Base-by-base conservation (phyloP, 1,139 yeast species). In the Diutina rugosa region DNA sequence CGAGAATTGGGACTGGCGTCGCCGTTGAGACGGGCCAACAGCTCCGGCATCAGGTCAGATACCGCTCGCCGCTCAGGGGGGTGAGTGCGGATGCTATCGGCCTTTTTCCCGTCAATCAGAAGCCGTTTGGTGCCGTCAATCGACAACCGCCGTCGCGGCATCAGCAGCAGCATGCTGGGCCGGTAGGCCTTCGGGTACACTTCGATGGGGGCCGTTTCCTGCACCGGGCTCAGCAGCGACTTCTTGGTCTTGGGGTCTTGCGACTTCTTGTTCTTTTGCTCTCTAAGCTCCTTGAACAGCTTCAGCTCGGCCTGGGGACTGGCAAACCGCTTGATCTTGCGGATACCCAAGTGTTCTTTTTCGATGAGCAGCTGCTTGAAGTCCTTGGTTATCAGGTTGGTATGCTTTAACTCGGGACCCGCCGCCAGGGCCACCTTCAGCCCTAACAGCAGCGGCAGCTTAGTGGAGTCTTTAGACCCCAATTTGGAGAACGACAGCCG, bases 1-100 rank as follows among this genome's bases (percentile, higher is more conserved):
- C 77, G 66, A 35, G 73, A 51, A 6, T 46, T 51, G 26, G 44
- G 45, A 10, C 46, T 49, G 6, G 54, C 56, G 10, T 56, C 57
- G 5, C 44, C 56, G 16, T 47, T 35, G n/a, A 55, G 21, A 26
- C 46, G 26, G 8, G 26, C 26, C 46, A 18, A 18, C 46, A 44
- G 46, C 26, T 44, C 46, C 21, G 46, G 46, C 46, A 44, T n/a
- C 46, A n/a, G 46, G 26, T 44, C 26, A 21, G 26, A 44, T 2
- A 18, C 26, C 12, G 35, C 35, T 29, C 14, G 35, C 21, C 30
- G 51, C 9, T 14, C 35, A 7, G 29, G 51, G 6, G 18, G 51
- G n/a, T 35, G 14, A 9, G 12, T 8, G n/a, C 41, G 41, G 14
- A 35, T 35, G n/a, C 41, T 35, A 35, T 35, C 41, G 41, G 41